Percentiles rank a stretch among this genome's conserved stretches.
Conservation (phyloP, 1,139 yeast species). For the Saccharomyces hybrid region DNA sequence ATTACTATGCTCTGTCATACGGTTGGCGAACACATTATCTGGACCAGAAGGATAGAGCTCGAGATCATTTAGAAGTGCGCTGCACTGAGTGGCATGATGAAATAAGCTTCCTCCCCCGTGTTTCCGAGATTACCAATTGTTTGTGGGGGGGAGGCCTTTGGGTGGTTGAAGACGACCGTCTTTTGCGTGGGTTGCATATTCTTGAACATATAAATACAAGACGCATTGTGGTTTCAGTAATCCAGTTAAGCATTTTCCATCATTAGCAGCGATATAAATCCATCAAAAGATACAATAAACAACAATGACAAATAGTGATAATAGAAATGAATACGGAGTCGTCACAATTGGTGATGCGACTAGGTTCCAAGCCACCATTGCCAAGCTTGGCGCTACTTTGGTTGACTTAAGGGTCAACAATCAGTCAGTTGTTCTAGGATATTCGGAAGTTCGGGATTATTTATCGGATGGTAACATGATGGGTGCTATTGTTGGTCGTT, state of each 20-base stretch:
- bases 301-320: neutral
- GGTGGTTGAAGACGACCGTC: too few relatives aligned
- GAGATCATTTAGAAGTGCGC: too few relatives aligned
- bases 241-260: neutral
- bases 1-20: too few relatives aligned
- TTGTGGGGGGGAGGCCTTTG: too few relatives aligned
- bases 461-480: constrained; percentile 40
- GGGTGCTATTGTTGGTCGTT: constrained; percentile 58
- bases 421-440: constrained; percentile 30
- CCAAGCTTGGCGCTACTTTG: constrained; percentile 33
- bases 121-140: too few relatives aligned
- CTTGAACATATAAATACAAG: neutral
- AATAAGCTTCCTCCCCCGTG: too few relatives aligned
- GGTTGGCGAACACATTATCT: too few relatives aligned
- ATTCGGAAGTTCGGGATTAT: constrained; percentile 21
- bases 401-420: constrained; percentile 37
- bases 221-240: neutral
- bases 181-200: neutral
- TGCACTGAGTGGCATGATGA: too few relatives aligned
- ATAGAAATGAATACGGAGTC: constrained; percentile 34
- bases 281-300: neutral
- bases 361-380: neutral
- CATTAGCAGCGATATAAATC: neutral
- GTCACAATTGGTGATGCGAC: neutral
- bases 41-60: too few relatives aligned